Evolutionary conservation across 768 basidiomycete species (phyloP), one percentile per base, ranked within the genome.

Genomic region (Tricholoma matsutake): DNA sequence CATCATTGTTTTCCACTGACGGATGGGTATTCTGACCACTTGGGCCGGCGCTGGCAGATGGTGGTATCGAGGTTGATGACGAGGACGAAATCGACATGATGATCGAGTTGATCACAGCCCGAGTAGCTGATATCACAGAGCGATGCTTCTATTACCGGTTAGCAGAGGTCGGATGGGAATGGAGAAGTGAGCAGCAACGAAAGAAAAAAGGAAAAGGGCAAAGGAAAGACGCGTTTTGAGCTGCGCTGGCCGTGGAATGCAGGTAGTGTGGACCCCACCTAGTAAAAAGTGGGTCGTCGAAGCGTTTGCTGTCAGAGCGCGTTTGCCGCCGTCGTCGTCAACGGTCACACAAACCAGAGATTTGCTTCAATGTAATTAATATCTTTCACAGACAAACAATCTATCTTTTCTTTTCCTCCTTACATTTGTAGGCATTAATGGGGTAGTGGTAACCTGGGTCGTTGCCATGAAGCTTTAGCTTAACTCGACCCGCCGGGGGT

Each of bases 401-500:
- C 10, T 37, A 45, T 45, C 9, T 20, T 45, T 22, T 16, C 4
- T 4, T 10, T 20, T 20, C 7, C 1, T 2, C 7, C 10, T 22
- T 45, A 6, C 1, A 55, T 3, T 25, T 25, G 22, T 25, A 57
- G n/a, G 56, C 56, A 57, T 57, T 57, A 57, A 57, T 57, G 56
- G 56, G 56, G 56, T 57, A 57, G 56, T 57, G 56, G 56, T 57
- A 57, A 57, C 56, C 56, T 57, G 56, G 56, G 56, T 57, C 56
- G 56, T 57, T 57, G 56, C 56, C 56, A 57, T 16, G 5, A 5
- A 28, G n/a, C n/a, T n/a, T n/a, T n/a, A 5, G n/a, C 10, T 6
- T 6, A 7, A 10, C 14, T 85, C 86, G 87, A 88, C 86, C 87
- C 87, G 87, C 87, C 87, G 87, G 86, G 86, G 86, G 87, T 89